Base-by-base conservation (phyloP, 257 asterid species). In the Osmanthus fragrans region DNA sequence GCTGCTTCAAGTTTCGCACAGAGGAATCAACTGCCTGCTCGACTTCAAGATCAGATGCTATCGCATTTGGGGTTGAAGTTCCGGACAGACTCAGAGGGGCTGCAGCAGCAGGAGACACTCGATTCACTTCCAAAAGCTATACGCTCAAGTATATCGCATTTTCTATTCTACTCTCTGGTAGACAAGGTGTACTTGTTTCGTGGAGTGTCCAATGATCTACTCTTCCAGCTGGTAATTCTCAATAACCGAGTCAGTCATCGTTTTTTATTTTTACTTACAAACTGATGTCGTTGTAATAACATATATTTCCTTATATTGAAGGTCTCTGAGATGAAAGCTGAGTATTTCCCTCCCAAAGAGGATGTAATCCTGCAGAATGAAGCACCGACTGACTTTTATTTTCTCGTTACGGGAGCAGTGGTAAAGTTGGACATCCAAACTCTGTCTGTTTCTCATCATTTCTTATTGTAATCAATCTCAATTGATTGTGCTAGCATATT, bases 371-470 rank as follows among this genome's bases (percentile, higher is more conserved):
- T 78, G 77, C 77, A 78, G 49, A 78, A 78, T 16, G 82, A 78
- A 78, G 77, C 77, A 15, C 82, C 77, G 0, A 78, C 39, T 0
- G 93, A 89, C 71, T 87, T 89, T 75, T 89, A 89, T 65, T 79
- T 89, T 78, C 82, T 89, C 70, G 91, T 80, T 30, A 83, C 82
- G 0, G 93, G 93, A 45, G 89, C 91, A 23, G 93, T 89, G 91
- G 93, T 89, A 86, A 73, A 39, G 34, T 72, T 33, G 9, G 25
- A 58, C n/a, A 68, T 73, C 37, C 39, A 7, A 45, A 70, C 84
- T 32, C 21, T 70, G 47, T 51, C 47, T 60, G 25, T 27, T 32
- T 72, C 32, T 15, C 47, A 69, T 16, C 9, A 27, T 16, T 36
- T 21, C 1, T 21, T 9, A 34, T 2, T 42, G 64, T 29, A 12